Conservation (phyloP, 352 stramenopile genomes). For the Globisporangium uncinulatum region DNA sequence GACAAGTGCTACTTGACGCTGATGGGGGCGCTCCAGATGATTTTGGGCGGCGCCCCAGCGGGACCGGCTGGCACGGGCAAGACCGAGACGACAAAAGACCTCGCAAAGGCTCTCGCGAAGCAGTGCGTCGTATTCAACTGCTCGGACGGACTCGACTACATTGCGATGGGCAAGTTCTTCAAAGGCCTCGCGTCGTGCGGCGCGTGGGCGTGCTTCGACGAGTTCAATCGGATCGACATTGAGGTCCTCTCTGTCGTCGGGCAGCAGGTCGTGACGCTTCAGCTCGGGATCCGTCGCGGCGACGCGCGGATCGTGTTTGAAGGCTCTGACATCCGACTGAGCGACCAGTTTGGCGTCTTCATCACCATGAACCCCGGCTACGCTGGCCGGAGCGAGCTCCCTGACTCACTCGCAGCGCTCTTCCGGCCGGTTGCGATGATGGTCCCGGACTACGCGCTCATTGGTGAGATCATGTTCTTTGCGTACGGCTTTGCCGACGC, state of each 20-base stretch:
- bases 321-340: constrained; percentile 93
- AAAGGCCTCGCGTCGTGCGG: constrained; percentile 92
- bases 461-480: constrained; percentile 91
- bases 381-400: constrained; percentile 79
- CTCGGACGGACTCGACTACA: constrained; percentile 91
- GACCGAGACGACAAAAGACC: constrained; percentile 94
- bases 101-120: constrained; percentile 93
- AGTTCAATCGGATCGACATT: constrained; percentile 90
- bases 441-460: constrained; percentile 88
- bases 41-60: constrained; percentile 89
- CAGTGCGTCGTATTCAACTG: constrained; percentile 96
- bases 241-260: constrained; percentile 85
- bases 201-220: constrained; percentile 90
- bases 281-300: constrained; percentile 79
- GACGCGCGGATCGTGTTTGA: constrained; percentile 91
- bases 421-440: constrained; percentile 91
- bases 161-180: constrained; percentile 95
- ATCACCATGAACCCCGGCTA: constrained; percentile 92
- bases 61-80: constrained; percentile 93
- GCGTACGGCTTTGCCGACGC: constrained; percentile 75
- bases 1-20: constrained; percentile 96
- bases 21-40: constrained; percentile 95
- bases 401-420: constrained; percentile 78
- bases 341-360: constrained; percentile 88
- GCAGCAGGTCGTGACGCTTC: constrained; percentile 90